Conservation (phyloP, 2,329 filamentous ascomycete species). For the Fusarium austroafricanum region DNA sequence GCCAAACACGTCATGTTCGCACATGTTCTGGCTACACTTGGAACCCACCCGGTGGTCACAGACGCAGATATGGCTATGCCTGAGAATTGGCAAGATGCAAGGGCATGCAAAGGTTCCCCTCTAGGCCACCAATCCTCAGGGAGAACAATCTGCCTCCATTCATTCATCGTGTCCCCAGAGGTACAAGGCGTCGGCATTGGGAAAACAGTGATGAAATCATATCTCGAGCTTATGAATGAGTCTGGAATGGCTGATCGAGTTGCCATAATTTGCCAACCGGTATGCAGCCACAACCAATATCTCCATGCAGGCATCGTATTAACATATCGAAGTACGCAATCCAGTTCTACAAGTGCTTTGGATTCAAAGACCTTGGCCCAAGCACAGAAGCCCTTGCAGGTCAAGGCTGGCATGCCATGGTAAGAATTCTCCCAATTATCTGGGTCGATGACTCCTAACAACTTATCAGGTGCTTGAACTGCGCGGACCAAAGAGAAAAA, state of each 20-base stretch:
- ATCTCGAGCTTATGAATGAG: slow-evolving; percentile 79
- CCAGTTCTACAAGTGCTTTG: slow-evolving; percentile 79
- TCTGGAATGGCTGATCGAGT: slow-evolving; percentile 77
- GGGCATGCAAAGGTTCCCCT: slow-evolving; percentile 54
- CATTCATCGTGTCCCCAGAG: slow-evolving; percentile 80
- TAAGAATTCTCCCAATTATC: slow-evolving; percentile 52
- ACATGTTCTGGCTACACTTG: slow-evolving; percentile 82
- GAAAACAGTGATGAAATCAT: slow-evolving; percentile 78
- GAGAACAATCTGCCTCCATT: slow-evolving; percentile 83
- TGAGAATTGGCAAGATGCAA: slow-evolving; percentile 69
- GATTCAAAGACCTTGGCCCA: slow-evolving; percentile 75
- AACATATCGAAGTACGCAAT: slow-evolving; percentile 66
- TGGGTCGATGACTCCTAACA: slow-evolving; percentile 2
- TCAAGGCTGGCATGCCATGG: slow-evolving; percentile 86
- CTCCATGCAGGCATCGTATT: neutral
- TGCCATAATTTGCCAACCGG: slow-evolving; percentile 80
- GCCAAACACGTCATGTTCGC: slow-evolving; percentile 73
- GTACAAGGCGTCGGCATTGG: slow-evolving; percentile 81
- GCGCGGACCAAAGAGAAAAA: slow-evolving; percentile 40
- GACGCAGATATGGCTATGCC: slow-evolving; percentile 83
- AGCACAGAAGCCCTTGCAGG: slow-evolving; percentile 80
- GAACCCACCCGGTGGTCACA: slow-evolving; percentile 70
- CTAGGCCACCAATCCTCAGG: slow-evolving; percentile 80
- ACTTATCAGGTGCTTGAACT: slow-evolving; percentile 41
- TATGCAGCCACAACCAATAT: slow-evolving; percentile 49